A percentile compares a stretch with the other conserved stretches of the same genome.
These are phyloP conservation scores for Mucor sp. DNA, from an alignment of 371 early-diverging fungal genomes.

Conservation along the genomic window DNA sequence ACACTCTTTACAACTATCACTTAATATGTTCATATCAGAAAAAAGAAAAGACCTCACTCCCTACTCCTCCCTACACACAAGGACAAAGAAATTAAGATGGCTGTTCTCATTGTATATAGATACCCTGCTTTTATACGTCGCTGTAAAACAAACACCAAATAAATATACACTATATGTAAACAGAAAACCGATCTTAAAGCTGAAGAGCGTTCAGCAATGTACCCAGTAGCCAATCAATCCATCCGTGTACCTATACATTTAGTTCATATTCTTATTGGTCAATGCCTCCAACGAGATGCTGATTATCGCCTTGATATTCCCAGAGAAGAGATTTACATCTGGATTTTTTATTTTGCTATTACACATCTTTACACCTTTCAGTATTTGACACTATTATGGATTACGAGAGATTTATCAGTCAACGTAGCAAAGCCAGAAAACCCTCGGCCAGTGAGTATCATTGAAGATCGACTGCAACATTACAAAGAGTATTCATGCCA, in stretches of 20 bases:
- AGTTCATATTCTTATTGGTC: background rate
- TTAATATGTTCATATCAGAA: background rate
- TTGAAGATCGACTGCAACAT: background rate
- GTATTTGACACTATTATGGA: constrained; percentile 15
- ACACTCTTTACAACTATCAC: background rate
- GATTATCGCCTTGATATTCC: constrained; percentile 1
- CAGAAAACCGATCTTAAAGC: no score
- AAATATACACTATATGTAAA: no score
- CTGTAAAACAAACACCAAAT: background rate
- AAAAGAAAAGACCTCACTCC: background rate
- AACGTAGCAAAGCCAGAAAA: constrained; percentile 41
- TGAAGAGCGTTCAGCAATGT: background rate
- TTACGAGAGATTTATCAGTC: constrained; percentile 41
- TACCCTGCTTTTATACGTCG: background rate
- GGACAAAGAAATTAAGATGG: background rate
- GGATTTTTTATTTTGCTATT: background rate
- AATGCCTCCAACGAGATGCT: background rate
- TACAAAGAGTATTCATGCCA: background rate
- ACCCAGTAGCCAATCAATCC: background rate
- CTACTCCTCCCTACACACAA: background rate
- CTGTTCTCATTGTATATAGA: background rate
- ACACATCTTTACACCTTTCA: background rate
- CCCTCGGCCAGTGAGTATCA: constrained; percentile 42
- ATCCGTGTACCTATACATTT: background rate
- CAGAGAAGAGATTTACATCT: background rate